Conservation (phyloP, 2,329 filamentous ascomycete species). For the Basipetospora chlamydospora region DNA sequence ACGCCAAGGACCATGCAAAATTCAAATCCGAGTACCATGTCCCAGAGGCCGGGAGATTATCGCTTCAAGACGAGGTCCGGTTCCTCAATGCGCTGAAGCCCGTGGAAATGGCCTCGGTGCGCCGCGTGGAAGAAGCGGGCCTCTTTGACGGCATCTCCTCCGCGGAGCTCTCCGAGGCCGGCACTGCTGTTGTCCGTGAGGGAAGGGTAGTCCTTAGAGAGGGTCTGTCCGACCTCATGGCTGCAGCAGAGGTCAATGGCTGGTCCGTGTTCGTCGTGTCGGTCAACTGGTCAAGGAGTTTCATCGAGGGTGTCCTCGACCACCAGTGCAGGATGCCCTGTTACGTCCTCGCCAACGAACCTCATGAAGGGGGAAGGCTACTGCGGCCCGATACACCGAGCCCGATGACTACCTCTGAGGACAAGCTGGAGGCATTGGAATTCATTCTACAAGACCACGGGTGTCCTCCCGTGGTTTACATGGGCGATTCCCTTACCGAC, state of each 20-base stretch:
- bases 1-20: conserved; percentile 25
- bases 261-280: conserved; percentile 31
- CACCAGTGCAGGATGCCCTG: conserved; percentile 10
- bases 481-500: conserved; percentile 44
- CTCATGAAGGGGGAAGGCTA: conserved; percentile 23
- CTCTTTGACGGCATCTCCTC: conserved; percentile 28
- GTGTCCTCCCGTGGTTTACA: conserved; percentile 26
- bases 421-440: conserved; percentile 30
- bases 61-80: conserved; percentile 22
- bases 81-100: conserved; percentile 27
- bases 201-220: conserved; percentile 21
- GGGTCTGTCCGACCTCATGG: conserved; percentile 24
- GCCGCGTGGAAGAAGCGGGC: conserved; percentile 24
- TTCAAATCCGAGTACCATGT: conserved; percentile 22
- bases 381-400: conserved; percentile 20
- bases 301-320: conserved; percentile 29
- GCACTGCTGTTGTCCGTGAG: conserved; percentile 18
- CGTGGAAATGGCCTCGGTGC: conserved; percentile 31
- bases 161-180: conserved; percentile 21
- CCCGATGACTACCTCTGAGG: conserved; percentile 23
- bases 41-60: conserved; percentile 17
- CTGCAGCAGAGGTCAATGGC: conserved; percentile 12
- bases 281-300: conserved; percentile 35
- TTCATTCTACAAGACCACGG: conserved; percentile 9
- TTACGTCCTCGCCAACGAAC: conserved; percentile 28